Evolutionary conservation across 2,329 filamentous ascomycete genomes (phyloP).

Genomic region (Colletotrichum camelliae): DNA sequence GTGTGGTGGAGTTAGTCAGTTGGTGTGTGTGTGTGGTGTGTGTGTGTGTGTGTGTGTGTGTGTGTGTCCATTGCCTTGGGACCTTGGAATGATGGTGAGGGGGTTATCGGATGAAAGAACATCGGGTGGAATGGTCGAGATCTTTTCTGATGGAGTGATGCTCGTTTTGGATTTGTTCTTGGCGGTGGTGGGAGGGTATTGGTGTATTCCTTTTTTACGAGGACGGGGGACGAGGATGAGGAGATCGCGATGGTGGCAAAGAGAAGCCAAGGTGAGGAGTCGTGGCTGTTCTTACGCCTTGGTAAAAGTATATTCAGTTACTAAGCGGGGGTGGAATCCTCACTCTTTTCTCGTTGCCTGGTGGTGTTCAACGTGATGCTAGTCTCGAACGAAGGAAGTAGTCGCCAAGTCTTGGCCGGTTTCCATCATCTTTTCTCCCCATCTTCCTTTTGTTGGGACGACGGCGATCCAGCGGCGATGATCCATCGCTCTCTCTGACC

Average conservation of each 20-base stretch:
- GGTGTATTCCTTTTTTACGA: not conserved
- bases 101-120: not conserved
- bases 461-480: not conserved
- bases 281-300: not conserved
- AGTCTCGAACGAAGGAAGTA: not conserved
- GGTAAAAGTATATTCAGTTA: not conserved
- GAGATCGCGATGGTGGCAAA: not conserved
- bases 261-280: slow-evolving; percentile 3
- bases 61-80: not conserved
- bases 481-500: not conserved
- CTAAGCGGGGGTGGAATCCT: not conserved
- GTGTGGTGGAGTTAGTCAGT: not conserved
- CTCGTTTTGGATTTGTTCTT: not conserved
- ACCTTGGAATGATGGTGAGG: not conserved
- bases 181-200: not conserved
- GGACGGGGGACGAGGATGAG: not conserved
- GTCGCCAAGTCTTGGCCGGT: not conserved
- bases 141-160: not conserved
- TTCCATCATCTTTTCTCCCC: not conserved
- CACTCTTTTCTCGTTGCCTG: not conserved
- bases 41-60: not conserved
- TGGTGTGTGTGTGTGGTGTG: not conserved
- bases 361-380: not conserved
- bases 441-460: not conserved
- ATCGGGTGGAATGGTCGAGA: not conserved